Conservation (phyloP, 139 green algal species). For the Chlamydomonas sp. region DNA sequence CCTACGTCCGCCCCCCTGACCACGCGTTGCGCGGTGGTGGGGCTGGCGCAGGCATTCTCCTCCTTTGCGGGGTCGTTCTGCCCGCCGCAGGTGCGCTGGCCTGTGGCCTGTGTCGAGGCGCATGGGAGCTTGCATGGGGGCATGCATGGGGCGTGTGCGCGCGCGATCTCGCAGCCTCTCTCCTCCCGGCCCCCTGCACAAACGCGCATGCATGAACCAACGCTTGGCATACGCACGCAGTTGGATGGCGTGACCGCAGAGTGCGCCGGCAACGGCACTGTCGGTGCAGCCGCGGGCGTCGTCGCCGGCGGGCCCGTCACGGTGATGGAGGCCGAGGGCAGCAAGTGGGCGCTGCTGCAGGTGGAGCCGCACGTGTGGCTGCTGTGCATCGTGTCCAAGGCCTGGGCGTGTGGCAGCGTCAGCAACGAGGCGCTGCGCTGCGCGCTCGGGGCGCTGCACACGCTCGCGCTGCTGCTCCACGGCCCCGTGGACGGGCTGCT, state of each 20-base stretch:
- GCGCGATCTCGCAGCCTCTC: too few relatives aligned
- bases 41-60: conserved; percentile 5
- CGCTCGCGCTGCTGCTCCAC: conserved; percentile 6
- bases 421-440: background rate
- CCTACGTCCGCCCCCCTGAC: conserved; percentile 6
- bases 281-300: too few relatives aligned
- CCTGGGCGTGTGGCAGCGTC: background rate
- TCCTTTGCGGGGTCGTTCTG: conserved; percentile 3
- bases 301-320: background rate
- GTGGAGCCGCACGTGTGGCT: conserved; percentile 8
- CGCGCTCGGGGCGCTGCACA: background rate
- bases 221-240: too few relatives aligned
- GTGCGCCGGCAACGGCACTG: too few relatives aligned
- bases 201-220: too few relatives aligned
- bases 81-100: background rate
- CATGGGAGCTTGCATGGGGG: too few relatives aligned
- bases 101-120: too few relatives aligned
- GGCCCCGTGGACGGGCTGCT: background rate
- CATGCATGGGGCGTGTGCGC: too few relatives aligned
- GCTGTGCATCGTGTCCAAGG: conserved; percentile 8
- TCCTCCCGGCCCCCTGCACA: too few relatives aligned
- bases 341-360: background rate
- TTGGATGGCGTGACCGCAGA: too few relatives aligned
- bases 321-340: conserved; percentile 8
- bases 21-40: background rate